A percentile compares a stretch with the other conserved stretches of the same genome.
Conservation (phyloP, 768 basidiomycete genomes). For the Obba rivulosa region DNA sequence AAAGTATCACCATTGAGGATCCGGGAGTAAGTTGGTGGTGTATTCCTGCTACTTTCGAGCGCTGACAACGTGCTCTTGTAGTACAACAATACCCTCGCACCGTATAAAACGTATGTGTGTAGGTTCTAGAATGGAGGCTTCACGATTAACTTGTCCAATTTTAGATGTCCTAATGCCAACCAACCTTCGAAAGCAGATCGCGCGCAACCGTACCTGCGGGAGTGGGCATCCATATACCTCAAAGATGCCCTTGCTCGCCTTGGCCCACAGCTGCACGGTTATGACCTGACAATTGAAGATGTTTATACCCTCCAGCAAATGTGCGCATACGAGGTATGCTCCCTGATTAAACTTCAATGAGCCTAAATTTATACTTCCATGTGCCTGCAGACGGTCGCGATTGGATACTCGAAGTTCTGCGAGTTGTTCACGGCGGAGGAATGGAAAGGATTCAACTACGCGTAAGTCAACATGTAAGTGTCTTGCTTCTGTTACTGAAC, state of each 20-base stretch:
- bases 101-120: slow-evolving; percentile 64
- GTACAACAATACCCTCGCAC: slow-evolving; percentile 71
- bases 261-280: slow-evolving; percentile 52
- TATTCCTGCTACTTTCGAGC: slow-evolving; percentile 1
- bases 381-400: slow-evolving; percentile 68
- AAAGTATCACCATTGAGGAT: slow-evolving; percentile 37
- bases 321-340: slow-evolving; percentile 75
- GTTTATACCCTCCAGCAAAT: slow-evolving; percentile 75
- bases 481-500: neutral
- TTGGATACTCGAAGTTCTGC: slow-evolving; percentile 91
- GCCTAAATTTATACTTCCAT: neutral
- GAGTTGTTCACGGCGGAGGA: slow-evolving; percentile 86
- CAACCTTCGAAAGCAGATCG: slow-evolving; percentile 45
- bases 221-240: slow-evolving; percentile 75
- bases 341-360: neutral
- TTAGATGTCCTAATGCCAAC: slow-evolving; percentile 55
- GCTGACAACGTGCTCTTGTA: slow-evolving; percentile 8
- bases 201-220: slow-evolving; percentile 46
- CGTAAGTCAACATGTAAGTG: slow-evolving; percentile 42
- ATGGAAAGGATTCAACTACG: slow-evolving; percentile 91
- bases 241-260: slow-evolving; percentile 58
- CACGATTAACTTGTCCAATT: neutral
- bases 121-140: neutral
- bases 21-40: slow-evolving; percentile 23
- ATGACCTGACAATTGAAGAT: slow-evolving; percentile 60